Base-by-base conservation (phyloP, 768 basidiomycete species). In the Leccinum obscurum region DNA sequence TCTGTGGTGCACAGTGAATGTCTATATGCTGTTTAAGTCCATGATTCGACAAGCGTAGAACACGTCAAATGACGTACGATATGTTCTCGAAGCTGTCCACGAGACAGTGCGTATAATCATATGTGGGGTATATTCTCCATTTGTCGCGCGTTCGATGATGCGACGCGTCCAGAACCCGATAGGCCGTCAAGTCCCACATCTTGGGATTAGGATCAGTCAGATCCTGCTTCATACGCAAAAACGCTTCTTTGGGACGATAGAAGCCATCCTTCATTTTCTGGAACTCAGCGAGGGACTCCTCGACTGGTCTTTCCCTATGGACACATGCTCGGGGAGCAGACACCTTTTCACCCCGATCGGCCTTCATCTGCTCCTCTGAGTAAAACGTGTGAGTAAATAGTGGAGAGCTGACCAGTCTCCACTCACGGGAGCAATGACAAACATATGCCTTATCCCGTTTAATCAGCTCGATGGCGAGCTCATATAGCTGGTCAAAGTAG, bases 121-220 rank as follows among this genome's bases (percentile, higher is more conserved):
- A 99, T 0, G 95, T 98, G 3, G 96, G 96, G 74, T 99, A 99
- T 62, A 99, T 93, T 70, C 84, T 92, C 97, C 97, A 99, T 69
- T 89, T 91, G 72, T 89, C 87, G 10, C 86, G 86, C 1, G 97
- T 98, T 24, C 97, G 86, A 69, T 98, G 96, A 75, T 99, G 97
- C 32, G 91, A 86, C 2, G 93, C 85, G 54, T 90, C 84, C 56
- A 98, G 81, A 15, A 98, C 93, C 28, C 97, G 89, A 72, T 98
- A 99, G 7, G 96, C 96, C 37, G 97, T 92, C 57, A 97, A 76
- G 77, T 99, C 97, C 97, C 97, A 99, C 97, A 99, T 98, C 76
- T 95, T 94, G 11, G 96, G 96, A 74, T 98, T 99, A 13, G 90
- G 89, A 61, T 93, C 92, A 51, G 85, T 81, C 28, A 98, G 77